A percentile compares a stretch with the other conserved stretches of the same genome.
Evolutionary conservation across 2,329 filamentous ascomycete genomes (phyloP).

Genomic region (Aspergillus ustus): DNA sequence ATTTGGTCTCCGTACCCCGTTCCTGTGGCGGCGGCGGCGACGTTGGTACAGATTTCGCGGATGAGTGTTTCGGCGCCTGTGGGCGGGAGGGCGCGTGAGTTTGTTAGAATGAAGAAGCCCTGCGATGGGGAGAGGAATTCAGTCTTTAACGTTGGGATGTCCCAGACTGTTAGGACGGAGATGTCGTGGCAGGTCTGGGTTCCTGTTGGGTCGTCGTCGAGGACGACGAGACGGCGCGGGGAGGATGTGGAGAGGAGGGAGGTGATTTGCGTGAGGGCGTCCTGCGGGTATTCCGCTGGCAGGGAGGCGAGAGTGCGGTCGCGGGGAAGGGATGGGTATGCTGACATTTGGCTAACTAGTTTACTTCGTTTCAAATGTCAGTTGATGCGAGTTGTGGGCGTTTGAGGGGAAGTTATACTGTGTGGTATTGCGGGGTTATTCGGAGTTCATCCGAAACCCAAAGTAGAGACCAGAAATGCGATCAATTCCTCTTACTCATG

Average conservation of each 20-base stretch:
- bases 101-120: conserved; percentile 66
- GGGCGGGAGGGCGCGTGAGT: conserved; percentile 61
- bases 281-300: conserved; percentile 34
- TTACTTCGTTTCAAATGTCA: not conserved
- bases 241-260: conserved; percentile 31
- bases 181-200: conserved; percentile 66
- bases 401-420: not conserved
- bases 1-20: conserved; percentile 43
- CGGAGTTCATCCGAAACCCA: conserved; percentile 10
- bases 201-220: conserved; percentile 64
- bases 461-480: not conserved
- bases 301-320: conserved; percentile 33
- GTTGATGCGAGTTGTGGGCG: not conserved
- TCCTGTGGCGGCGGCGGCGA: conserved; percentile 50
- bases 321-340: conserved; percentile 32
- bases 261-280: conserved; percentile 38
- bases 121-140: conserved; percentile 50
- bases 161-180: conserved; percentile 60
- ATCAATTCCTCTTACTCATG: conserved; percentile 15
- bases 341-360: conserved; percentile 23
- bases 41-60: conserved; percentile 55
- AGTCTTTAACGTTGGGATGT: conserved; percentile 46
- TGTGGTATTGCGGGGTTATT: conserved; percentile 5
- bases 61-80: conserved; percentile 54
- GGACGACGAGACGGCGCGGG: conserved; percentile 38